Evolutionary conservation across 345 rosid genomes (phyloP).

Genomic region (Adansonia digitata): DNA sequence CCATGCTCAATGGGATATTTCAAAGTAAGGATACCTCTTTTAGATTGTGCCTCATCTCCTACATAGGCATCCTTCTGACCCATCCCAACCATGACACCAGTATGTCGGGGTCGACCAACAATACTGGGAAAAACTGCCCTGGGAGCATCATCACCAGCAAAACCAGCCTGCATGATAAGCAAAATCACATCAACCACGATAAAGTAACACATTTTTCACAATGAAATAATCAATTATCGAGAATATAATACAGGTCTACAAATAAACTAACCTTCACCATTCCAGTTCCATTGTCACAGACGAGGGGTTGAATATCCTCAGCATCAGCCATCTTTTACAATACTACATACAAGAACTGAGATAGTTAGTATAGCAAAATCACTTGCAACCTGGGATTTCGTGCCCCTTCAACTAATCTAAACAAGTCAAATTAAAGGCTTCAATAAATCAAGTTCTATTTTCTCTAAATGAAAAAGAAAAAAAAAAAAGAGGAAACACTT

Average conservation of each 20-base stretch:
- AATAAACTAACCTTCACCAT: slow-evolving; percentile 21
- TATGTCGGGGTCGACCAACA: slow-evolving; percentile 30
- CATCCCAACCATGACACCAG: slow-evolving; percentile 42
- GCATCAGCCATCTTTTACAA: slow-evolving; percentile 18
- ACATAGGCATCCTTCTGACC: slow-evolving; percentile 76
- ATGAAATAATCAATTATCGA: background rate
- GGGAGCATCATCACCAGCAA: slow-evolving; percentile 49
- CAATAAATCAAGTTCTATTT: background rate
- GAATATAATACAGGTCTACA: background rate
- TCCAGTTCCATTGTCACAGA: slow-evolving; percentile 23
- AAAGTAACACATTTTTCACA: background rate
- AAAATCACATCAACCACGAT: background rate
- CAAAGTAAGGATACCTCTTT: slow-evolving; percentile 46
- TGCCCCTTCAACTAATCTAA: slow-evolving; percentile 1
- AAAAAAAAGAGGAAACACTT: background rate
- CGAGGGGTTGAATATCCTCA: slow-evolving; percentile 25
- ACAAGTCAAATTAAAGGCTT: background rate
- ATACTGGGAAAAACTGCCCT: slow-evolving; percentile 49
- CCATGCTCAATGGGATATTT: slow-evolving; percentile 48
- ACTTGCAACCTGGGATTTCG: background rate
- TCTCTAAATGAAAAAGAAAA: background rate
- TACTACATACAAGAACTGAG: background rate
- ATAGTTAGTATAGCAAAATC: background rate
- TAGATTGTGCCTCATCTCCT: slow-evolving; percentile 47
- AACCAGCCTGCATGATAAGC: slow-evolving; percentile 32